Percentiles rank a stretch among this genome's conserved stretches.
Evolutionary conservation across 1,284 basidiomycete genomes (phyloP).

Genomic region (Ceratobasidium sp.): DNA sequence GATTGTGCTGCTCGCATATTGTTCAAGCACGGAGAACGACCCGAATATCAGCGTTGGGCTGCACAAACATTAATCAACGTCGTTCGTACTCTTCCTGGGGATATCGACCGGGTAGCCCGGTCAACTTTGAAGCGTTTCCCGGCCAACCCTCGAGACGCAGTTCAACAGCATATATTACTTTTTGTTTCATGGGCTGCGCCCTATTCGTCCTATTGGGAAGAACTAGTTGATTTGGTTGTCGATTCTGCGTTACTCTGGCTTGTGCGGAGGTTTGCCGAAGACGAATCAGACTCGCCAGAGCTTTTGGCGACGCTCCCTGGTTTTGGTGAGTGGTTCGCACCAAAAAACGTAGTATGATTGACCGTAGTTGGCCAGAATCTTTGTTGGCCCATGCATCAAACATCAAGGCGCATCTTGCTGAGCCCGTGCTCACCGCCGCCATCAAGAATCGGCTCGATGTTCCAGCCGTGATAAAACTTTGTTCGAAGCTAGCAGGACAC

Average conservation of each 20-base stretch:
- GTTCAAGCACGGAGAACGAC: slow-evolving; percentile 32
- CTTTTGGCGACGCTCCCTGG: slow-evolving; percentile 35
- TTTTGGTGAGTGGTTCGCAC: slow-evolving; percentile 44
- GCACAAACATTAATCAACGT: slow-evolving; percentile 6
- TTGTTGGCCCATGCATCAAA: slow-evolving; percentile 43
- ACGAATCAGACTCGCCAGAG: slow-evolving; percentile 50
- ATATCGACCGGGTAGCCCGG: background rate
- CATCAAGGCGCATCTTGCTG: slow-evolving; percentile 71
- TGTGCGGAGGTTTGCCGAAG: slow-evolving; percentile 56
- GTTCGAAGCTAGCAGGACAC: slow-evolving; percentile 59
- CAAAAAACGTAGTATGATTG: background rate
- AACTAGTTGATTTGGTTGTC: slow-evolving; percentile 36
- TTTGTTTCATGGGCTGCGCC: slow-evolving; percentile 55
- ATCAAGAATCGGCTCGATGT: slow-evolving; percentile 69
- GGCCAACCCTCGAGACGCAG: slow-evolving; percentile 15
- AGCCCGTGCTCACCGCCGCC: slow-evolving; percentile 76
- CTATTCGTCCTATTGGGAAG: slow-evolving; percentile 29
- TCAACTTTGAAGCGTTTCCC: slow-evolving; percentile 18
- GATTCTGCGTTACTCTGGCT: slow-evolving; percentile 52
- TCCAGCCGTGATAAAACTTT: slow-evolving; percentile 61
- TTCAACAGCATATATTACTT: slow-evolving; percentile 51
- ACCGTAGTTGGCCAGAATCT: slow-evolving; percentile 29
- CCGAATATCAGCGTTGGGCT: slow-evolving; percentile 23
- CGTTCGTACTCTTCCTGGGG: background rate
- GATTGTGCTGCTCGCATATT: slow-evolving; percentile 27